Percentiles rank a stretch among this genome's conserved stretches.
These are phyloP conservation scores for Lignosus rhinocerotis DNA, from an alignment of 1,284 basidiomycete genomes.

Conservation along the genomic window DNA sequence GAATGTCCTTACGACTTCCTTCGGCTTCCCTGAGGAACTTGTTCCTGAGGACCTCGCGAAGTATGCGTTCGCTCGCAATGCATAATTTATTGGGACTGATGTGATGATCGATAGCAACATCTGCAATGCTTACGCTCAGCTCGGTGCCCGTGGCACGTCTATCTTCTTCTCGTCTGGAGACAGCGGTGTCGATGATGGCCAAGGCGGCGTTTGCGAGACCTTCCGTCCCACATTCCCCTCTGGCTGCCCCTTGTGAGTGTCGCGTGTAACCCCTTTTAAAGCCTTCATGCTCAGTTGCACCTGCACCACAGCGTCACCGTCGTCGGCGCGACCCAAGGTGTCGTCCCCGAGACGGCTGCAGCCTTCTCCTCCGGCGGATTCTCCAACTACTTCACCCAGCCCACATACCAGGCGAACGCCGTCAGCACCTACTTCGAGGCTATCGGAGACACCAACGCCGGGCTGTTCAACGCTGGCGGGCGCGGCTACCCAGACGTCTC, in stretches of 20 bases:
- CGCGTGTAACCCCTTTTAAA: not conserved
- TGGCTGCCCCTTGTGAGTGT: slow-evolving; percentile 36
- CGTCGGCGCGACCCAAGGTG: slow-evolving; percentile 55
- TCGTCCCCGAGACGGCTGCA: slow-evolving; percentile 36
- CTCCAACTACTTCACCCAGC: slow-evolving; percentile 45
- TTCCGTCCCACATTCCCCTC: slow-evolving; percentile 70
- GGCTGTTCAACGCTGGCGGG: slow-evolving; percentile 27
- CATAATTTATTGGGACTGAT: slow-evolving; percentile 23
- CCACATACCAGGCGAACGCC: slow-evolving; percentile 39
- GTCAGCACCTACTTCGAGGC: slow-evolving; percentile 33
- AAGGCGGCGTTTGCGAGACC: slow-evolving; percentile 51
- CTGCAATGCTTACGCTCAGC: slow-evolving; percentile 62
- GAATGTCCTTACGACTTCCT: slow-evolving; percentile 37
- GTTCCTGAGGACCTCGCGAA: slow-evolving; percentile 51
- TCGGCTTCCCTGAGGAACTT: slow-evolving; percentile 57
- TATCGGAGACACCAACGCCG: slow-evolving; percentile 42
- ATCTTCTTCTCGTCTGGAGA: slow-evolving; percentile 68
- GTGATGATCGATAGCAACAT: slow-evolving; percentile 30
- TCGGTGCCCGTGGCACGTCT: slow-evolving; percentile 63
- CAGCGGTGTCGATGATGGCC: slow-evolving; percentile 56
- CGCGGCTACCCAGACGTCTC: slow-evolving; percentile 32
- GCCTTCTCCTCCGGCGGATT: slow-evolving; percentile 59
- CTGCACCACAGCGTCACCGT: slow-evolving; percentile 44
- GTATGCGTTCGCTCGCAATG: slow-evolving; percentile 31
- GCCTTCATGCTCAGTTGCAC: not conserved